A percentile compares a stretch with the other conserved stretches of the same genome.
Evolutionary conservation across 169 alveolate genomes (phyloP).

Genomic region (Plasmodium falciparum): DNA sequence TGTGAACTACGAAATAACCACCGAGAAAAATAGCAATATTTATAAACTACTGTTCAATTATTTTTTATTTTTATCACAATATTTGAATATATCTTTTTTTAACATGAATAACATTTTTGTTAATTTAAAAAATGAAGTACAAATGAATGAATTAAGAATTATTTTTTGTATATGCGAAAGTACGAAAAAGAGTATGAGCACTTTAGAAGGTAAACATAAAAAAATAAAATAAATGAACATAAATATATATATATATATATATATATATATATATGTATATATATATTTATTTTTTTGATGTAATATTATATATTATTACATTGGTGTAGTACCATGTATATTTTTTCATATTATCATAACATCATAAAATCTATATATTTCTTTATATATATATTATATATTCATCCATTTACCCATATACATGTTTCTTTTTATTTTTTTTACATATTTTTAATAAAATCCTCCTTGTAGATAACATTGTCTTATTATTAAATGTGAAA

Average conservation of each 20-base stretch:
- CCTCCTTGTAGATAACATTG: constrained; percentile 13
- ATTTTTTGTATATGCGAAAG: constrained; percentile 11
- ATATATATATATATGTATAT: background rate
- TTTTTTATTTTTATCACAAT: constrained; percentile 50
- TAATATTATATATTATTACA: background rate
- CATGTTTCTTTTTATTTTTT: background rate
- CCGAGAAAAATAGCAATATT: background rate
- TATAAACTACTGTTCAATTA: constrained; percentile 7
- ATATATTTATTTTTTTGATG: background rate
- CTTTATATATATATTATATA: background rate
- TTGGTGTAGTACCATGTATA: background rate
- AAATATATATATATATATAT: background rate
- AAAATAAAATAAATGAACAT: background rate
- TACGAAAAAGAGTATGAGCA: too few species aligned
- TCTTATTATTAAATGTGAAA: constrained; percentile 27
- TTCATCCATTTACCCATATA: background rate
- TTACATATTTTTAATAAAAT: background rate
- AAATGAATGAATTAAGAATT: constrained; percentile 9
- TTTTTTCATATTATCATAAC: too few species aligned
- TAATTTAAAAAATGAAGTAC: constrained; percentile 10
- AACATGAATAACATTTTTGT: constrained; percentile 38
- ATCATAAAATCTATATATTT: background rate
- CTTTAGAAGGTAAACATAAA: constrained; percentile 5
- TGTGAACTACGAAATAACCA: constrained; percentile 10
- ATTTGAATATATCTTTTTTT: constrained; percentile 42